Base-by-base conservation (phyloP, 768 basidiomycete species). In the Kwoniella heveanensis region DNA sequence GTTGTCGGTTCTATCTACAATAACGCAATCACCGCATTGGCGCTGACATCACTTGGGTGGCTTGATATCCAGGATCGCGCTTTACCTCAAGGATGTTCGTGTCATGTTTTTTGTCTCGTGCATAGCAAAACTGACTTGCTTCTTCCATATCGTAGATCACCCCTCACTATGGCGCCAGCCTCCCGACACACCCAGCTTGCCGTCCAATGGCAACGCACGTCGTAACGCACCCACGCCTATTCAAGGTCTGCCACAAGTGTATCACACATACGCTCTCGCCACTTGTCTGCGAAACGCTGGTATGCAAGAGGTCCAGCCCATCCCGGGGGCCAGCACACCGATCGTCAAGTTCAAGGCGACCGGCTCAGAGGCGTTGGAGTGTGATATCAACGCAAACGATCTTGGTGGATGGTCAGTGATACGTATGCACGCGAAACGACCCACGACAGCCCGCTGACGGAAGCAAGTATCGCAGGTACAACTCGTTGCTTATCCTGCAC, bases 351-450 rank as follows among this genome's bases (percentile, higher is more conserved):
- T 77, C 65, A 65, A 60, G 29, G 73, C 72, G 48, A 60, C 62
- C 1, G 27, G 39, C 4, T 47, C 63, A 21, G 59, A 62, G 15
- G 26, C 55, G 12, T 29, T 64, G 53, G 54, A 64, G 15, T 67
- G 73, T 24, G 77, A 79, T 56, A 63, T 79, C 59, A 79, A 79
- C 48, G 68, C 73, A 27, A 79, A 79, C 50, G 78, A 79, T 64
- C 68, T 79, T 13, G 72, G 74, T 2, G 74, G 74, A 57, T 76
- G 74, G 74, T 76, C 24, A 65, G 74, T 59, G 27, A 19, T 5
- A 22, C 32, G 24, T 37, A 9, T 39, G 3, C 21, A 15, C 17
- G 9, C 17, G 32, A 32, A 24, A 7, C 17, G 17, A 30, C 8
- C 26, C 2, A 30, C 6, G 19, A 64, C 65, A 57, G 37, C 53